Base-by-base conservation (phyloP, 2,329 filamentous ascomycete species). In the Pseudopithomyces maydicus region DNA sequence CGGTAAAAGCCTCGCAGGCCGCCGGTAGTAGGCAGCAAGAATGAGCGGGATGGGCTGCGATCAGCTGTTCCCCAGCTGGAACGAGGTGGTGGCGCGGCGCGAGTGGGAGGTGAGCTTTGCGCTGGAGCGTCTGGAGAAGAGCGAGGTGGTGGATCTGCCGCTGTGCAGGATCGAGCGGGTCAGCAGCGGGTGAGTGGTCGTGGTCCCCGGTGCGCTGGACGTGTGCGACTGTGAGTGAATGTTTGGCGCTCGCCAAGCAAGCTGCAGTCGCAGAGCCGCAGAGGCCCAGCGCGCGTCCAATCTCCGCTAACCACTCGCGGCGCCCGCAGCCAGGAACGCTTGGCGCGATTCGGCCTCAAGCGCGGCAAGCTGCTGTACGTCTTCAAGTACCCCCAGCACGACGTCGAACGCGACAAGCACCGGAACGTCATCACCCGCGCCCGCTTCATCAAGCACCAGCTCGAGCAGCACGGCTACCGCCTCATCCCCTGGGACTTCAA, bases 401-500 rank as follows among this genome's bases (percentile, higher is more conserved):
- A 64, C 63, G 61, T 67, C 57, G 61, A 64, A 59, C 61, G 61
- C 61, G 63, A 67, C 52, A 67, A 67, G 61, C 64, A 67, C 58
- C 64, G 64, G 56, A 67, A 65, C 64, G 61, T 67, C 59, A 63
- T 67, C 59, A 65, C 61, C 26, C 63, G 63, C 61, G 64, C 63
- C 22, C 63, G 63, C 56, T 64, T 58, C 54, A 62, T 66, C 58
- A 66, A 67, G 58, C 8, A 44, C 38, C 54, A 54, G 23, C 61
- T 67, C 55, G 63, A 66, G 56, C 11, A 17, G 32, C 56, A 51
- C 35, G 63, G 65, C 17, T 67, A 66, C 56, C 56, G 55, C 19
- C 58, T 64, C 14, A 64, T 66, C n/a, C 65, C 65, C 46, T 67
- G 65, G 63, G 63, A 67, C 58, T 65, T 64, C 59, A 67, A 67